A percentile compares a stretch with the other conserved stretches of the same genome.
These are phyloP conservation scores for Herpomyces periplanetae DNA, from an alignment of 2,329 filamentous ascomycete genomes.

Conservation along the genomic window DNA sequence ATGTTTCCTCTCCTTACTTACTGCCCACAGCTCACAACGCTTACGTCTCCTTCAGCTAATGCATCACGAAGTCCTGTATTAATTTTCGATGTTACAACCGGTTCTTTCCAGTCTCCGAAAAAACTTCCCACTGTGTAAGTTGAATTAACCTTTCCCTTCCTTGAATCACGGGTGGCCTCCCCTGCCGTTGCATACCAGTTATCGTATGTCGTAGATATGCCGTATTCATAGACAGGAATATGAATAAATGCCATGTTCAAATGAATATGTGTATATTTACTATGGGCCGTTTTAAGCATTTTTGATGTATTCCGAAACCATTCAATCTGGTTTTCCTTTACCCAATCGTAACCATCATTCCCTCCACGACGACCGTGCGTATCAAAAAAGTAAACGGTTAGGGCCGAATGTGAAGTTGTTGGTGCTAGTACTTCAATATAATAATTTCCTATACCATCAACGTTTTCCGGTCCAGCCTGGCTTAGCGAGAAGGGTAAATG, in stretches of 20 bases:
- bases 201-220: conserved; percentile 14
- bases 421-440: conserved; percentile 56
- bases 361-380: conserved; percentile 54
- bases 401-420: conserved; percentile 40
- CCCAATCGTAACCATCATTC: conserved; percentile 96
- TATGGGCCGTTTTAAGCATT: conserved; percentile 31
- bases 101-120: conserved; percentile 37
- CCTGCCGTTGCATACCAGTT: no score
- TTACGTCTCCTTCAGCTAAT: conserved; percentile 42
- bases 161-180: no score
- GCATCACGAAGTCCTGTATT: conserved; percentile 82
- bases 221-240: conserved; percentile 72
- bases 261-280: conserved; percentile 56
- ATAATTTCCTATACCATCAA: conserved; percentile 83
- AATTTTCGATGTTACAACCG: conserved; percentile 47
- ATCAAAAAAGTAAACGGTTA: conserved; percentile 81
- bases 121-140: no score
- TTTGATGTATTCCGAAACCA: conserved; percentile 60
- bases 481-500: conserved; percentile 61
- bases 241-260: conserved; percentile 93
- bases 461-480: conserved; percentile 34
- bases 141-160: no score
- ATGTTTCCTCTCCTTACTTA: conserved; percentile 13
- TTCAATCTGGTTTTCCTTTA: conserved; percentile 66
- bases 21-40: conserved; percentile 71